Evolutionary conservation across 2,329 filamentous ascomycete species (phyloP).

Genomic region (Septoria linicola): DNA sequence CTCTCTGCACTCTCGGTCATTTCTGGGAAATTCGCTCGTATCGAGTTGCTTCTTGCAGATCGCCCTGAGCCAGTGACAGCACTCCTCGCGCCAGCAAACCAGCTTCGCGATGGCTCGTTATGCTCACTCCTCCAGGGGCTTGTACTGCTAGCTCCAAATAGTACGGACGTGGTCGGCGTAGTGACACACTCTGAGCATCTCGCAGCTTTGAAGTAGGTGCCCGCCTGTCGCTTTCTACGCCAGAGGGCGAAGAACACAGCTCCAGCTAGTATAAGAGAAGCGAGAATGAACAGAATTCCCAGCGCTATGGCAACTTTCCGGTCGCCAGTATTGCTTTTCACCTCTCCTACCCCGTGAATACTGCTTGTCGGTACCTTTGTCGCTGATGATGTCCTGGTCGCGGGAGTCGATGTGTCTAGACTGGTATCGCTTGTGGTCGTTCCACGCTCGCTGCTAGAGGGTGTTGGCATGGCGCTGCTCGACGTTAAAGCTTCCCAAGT

Average conservation of each 20-base stretch:
- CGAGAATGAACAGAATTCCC: constrained; percentile 11
- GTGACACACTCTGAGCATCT: constrained; percentile 13
- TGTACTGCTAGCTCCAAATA: constrained; percentile 1
- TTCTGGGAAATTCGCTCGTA: constrained; percentile 7
- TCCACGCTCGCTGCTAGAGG: neutral
- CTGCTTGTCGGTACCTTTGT: neutral
- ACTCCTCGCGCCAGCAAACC: constrained; percentile 3
- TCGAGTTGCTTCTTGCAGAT: neutral
- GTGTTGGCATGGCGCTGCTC: neutral
- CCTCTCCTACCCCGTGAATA: neutral
- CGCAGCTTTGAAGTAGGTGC: constrained; percentile 15
- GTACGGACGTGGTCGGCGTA: constrained; percentile 1
- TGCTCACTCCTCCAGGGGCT: constrained; percentile 10
- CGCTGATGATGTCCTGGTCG: neutral
- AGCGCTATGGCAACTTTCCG: constrained; percentile 13
- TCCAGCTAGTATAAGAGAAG: neutral
- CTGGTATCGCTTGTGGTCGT: neutral
- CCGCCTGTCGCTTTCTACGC: constrained; percentile 11
- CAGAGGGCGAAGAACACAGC: constrained; percentile 8
- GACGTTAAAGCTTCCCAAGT: neutral
- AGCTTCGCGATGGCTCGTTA: constrained; percentile 7
- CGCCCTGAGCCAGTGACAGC: neutral
- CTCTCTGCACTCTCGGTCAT: constrained; percentile 13
- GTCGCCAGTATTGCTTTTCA: constrained; percentile 8
- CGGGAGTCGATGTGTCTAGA: neutral